Percentiles rank a stretch among this genome's conserved stretches.
Conservation (phyloP, 179 eudicot species). For the Carnegiea gigantea region DNA sequence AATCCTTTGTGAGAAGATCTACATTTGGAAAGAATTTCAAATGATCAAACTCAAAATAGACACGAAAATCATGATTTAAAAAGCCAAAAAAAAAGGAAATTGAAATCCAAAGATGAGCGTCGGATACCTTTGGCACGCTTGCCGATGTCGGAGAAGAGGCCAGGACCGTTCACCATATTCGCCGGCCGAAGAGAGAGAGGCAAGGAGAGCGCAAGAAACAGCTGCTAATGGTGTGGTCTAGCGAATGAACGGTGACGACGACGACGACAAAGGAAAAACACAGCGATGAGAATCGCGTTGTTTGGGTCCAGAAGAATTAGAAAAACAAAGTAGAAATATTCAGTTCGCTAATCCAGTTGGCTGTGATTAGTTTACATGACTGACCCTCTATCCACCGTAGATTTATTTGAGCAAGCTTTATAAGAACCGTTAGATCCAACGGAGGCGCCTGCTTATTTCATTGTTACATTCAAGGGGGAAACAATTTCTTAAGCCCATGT, state of each 20-base stretch:
- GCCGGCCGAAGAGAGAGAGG: slow-evolving; percentile 23
- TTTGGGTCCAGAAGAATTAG: background rate
- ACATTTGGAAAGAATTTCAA: slow-evolving; percentile 8
- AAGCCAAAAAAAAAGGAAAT: background rate
- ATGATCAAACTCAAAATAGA: background rate
- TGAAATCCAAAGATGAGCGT: background rate
- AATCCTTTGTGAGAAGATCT: slow-evolving; percentile 91
- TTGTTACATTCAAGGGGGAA: no score
- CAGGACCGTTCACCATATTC: slow-evolving; percentile 81
- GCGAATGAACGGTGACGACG: background rate
- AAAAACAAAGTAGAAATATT: background rate
- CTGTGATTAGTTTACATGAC: background rate
- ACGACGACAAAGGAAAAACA: background rate
- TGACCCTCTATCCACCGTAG: background rate
- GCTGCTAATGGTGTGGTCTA: background rate
- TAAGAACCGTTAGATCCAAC: background rate
- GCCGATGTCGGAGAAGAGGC: slow-evolving; percentile 90
- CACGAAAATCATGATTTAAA: background rate
- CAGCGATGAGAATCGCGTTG: background rate
- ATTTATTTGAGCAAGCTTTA: background rate
- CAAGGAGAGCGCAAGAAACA: background rate
- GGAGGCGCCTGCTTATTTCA: background rate
- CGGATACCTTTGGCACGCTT: slow-evolving; percentile 79
- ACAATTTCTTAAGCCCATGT: no score
- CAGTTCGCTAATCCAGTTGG: background rate